phyloP scores from a whole-genome alignment of 257 asterid genomes.

The Petrea volubilis region DNA sequence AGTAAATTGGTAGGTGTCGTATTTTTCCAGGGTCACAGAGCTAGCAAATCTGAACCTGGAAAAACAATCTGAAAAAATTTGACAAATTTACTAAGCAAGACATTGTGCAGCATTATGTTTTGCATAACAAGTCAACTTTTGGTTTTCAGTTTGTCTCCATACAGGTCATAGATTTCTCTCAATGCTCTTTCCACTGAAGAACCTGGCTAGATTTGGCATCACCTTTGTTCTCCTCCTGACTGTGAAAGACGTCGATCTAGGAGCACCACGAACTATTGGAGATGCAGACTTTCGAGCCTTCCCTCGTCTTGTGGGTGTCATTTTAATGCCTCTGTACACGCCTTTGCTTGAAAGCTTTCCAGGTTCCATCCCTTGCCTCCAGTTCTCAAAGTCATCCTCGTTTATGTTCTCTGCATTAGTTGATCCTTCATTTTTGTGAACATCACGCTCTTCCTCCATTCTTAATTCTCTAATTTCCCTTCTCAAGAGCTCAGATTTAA shows the following conservation, averaged over 20 bases:
- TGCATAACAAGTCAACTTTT: neutral
- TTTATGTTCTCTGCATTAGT: constrained; percentile 27
- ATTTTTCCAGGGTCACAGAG: constrained; percentile 11
- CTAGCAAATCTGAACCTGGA: constrained; percentile 19
- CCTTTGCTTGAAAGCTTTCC: constrained; percentile 37
- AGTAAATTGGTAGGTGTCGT: constrained; percentile 13
- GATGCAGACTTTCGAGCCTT: constrained; percentile 50
- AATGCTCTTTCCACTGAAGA: constrained; percentile 46
- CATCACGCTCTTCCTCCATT: constrained; percentile 46
- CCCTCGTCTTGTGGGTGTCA: constrained; percentile 48
- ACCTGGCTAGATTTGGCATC: constrained; percentile 55
- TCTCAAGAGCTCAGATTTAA: constrained; percentile 50
- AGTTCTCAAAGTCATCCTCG: constrained; percentile 47
- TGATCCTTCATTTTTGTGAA: constrained; percentile 36
- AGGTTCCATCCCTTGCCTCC: constrained; percentile 47
- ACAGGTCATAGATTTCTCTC: constrained; percentile 25
- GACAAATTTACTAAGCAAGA: constrained; percentile 18
- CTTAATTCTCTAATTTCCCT: constrained; percentile 53
- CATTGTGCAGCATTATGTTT: constrained; percentile 7
- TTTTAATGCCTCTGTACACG: constrained; percentile 37
- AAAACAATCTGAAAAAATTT: constrained; percentile 9
- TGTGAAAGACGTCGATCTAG: constrained; percentile 47
- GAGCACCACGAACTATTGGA: constrained; percentile 41
- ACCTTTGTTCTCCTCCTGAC: constrained; percentile 64
- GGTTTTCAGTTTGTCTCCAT: constrained; percentile 7